A percentile compares a stretch with the other conserved stretches of the same genome.
Conservation (phyloP, 2,329 filamentous ascomycete species). For the Akanthomyces muscarius region DNA sequence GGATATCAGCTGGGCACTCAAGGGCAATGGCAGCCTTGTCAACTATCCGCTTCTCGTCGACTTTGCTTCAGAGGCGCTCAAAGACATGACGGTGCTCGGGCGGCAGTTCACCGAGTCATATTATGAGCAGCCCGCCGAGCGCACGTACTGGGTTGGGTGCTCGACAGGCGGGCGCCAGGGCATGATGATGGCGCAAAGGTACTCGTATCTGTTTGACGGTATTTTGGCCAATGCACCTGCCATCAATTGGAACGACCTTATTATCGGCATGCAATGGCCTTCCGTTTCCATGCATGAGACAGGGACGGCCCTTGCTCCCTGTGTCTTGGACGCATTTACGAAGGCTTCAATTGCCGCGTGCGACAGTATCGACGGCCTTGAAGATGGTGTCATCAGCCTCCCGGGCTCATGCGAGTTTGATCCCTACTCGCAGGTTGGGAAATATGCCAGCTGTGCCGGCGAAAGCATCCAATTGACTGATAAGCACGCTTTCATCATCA, state of each 20-base stretch:
- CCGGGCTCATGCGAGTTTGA: slow-evolving; percentile 23
- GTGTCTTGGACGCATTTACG: slow-evolving; percentile 33
- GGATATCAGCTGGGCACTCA: slow-evolving; percentile 20
- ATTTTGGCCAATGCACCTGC: slow-evolving; percentile 46
- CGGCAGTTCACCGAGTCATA: slow-evolving; percentile 39
- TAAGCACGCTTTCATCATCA: background rate
- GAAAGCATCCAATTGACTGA: background rate
- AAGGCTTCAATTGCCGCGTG: slow-evolving; percentile 33
- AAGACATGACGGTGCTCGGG: slow-evolving; percentile 35
- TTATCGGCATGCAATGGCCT: slow-evolving; percentile 22
- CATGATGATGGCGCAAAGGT: slow-evolving; percentile 47
- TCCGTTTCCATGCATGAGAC: slow-evolving; percentile 24
- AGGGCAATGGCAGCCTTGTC: slow-evolving; percentile 20
- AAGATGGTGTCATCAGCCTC: slow-evolving; percentile 24
- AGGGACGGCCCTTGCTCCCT: slow-evolving; percentile 28
- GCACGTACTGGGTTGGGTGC: slow-evolving; percentile 50
- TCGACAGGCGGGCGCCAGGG: slow-evolving; percentile 55
- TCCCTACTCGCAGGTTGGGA: slow-evolving; percentile 21
- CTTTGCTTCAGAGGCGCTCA: slow-evolving; percentile 25
- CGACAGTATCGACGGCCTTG: slow-evolving; percentile 24
- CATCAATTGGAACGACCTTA: slow-evolving; percentile 33
- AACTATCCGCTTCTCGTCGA: slow-evolving; percentile 26
- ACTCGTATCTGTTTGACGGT: slow-evolving; percentile 51
- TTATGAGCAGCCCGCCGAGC: slow-evolving; percentile 34
- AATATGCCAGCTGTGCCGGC: slow-evolving; percentile 16